Evolutionary conservation across 805 yeast species (phyloP).

Genomic region (Dipodascus albidus): DNA sequence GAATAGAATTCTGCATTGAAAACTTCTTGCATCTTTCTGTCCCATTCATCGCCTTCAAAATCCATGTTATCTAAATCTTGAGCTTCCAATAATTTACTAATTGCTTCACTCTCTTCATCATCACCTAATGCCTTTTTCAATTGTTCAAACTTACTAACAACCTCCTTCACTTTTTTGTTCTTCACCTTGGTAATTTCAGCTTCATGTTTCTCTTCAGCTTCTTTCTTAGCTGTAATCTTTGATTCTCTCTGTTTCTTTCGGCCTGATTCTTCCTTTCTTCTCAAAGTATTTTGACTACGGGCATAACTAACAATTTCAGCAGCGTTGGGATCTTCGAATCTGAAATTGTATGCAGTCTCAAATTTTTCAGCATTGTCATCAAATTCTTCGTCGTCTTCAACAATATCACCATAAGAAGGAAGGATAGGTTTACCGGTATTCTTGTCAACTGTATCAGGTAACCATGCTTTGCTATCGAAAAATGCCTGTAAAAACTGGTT

Average conservation of each 20-base stretch:
- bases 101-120: conserved; percentile 31
- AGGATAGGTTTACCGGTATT: conserved; percentile 33
- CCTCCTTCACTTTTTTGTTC: conserved; percentile 62
- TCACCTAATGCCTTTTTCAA: conserved; percentile 61
- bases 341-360: conserved; percentile 87
- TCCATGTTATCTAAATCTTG: conserved; percentile 66
- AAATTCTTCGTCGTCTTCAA: conserved; percentile 69
- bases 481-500: conserved; percentile 67
- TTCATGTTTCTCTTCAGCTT: conserved; percentile 44
- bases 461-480: conserved; percentile 77
- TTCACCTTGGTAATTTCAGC: conserved; percentile 59
- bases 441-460: conserved; percentile 58
- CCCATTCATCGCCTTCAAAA: conserved; percentile 89
- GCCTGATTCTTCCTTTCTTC: conserved; percentile 63
- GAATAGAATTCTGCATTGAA: conserved; percentile 76
- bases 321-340: conserved; percentile 86
- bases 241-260: conserved; percentile 77
- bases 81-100: conserved; percentile 55
- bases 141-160: conserved; percentile 56
- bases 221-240: conserved; percentile 41
- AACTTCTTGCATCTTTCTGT: conserved; percentile 66
- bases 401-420: conserved; percentile 25
- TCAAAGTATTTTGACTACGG: conserved; percentile 78
- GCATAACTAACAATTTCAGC: conserved; percentile 92
- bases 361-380: conserved; percentile 86